Percentiles rank a stretch among this genome's conserved stretches.
These are phyloP conservation scores for Fusarium verrucosum DNA, from an alignment of 2,329 filamentous ascomycete genomes.

Conservation along the genomic window DNA sequence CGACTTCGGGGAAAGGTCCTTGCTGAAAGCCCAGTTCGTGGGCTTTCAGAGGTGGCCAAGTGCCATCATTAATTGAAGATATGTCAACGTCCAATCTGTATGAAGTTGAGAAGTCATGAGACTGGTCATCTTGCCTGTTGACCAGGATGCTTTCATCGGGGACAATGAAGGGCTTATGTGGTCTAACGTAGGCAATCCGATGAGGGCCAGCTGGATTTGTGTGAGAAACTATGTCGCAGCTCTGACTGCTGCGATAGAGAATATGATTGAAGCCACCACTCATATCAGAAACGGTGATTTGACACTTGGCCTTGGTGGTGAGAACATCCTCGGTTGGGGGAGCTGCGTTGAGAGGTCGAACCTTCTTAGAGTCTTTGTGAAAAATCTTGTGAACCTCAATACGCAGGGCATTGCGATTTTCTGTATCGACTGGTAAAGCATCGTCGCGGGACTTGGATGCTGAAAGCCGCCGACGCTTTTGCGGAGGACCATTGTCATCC, in stretches of 20 bases:
- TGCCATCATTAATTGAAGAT: constrained; percentile 58
- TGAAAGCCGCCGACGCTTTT: constrained; percentile 62
- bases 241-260: constrained; percentile 63
- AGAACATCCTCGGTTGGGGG: constrained; percentile 46
- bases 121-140: constrained; percentile 57
- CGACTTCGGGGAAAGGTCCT: constrained; percentile 28
- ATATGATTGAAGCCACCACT: constrained; percentile 52
- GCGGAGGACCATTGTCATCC: constrained; percentile 51
- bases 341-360: constrained; percentile 43
- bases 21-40: constrained; percentile 47
- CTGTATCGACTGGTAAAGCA: constrained; percentile 44
- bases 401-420: constrained; percentile 56
- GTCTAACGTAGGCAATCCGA: constrained; percentile 58
- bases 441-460: constrained; percentile 50
- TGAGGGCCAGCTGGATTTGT: constrained; percentile 58
- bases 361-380: constrained; percentile 58
- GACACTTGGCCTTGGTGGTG: constrained; percentile 50
- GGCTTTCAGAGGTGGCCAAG: constrained; percentile 63
- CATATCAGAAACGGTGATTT: constrained; percentile 51
- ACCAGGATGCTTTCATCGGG: constrained; percentile 62
- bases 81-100: constrained; percentile 64
- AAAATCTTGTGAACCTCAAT: constrained; percentile 64
- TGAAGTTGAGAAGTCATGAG: constrained; percentile 58
- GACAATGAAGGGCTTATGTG: constrained; percentile 61
- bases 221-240: constrained; percentile 62